Evolutionary conservation across 1,139 yeast species (phyloP), one percentile per base, ranked within the genome.

Genomic region (Debaryomyces sp.): DNA sequence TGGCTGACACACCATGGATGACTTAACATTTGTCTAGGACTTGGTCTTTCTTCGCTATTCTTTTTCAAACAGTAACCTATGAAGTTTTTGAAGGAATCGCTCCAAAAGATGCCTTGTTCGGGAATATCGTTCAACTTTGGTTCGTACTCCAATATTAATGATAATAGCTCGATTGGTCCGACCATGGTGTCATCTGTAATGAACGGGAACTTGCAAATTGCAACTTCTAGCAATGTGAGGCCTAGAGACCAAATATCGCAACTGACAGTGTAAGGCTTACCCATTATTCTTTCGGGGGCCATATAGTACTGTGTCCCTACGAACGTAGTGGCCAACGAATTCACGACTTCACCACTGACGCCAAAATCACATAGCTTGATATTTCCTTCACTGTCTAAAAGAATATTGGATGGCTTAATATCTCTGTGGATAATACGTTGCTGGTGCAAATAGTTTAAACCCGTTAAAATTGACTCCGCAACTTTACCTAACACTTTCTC

Each of bases 191-290:
- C 62, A 13, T 70, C 73, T 24, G 70, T 71, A 32, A 56, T 59
- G 50, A 72, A 74, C 5, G 99, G 99, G 65, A 92, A 92, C 55
- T 81, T 76, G 24, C 96, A 96, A 59, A 83, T 85, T 1, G 98
- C 97, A 26, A 92, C 97, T 65, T 94, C 99, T 63, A 94, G 75
- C 45, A 94, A 69, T 0, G 98, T 91, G 52, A 94, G 74, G 0
- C 99, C 99, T 32, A 94, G 71, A 1, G 97, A 91, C 99, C 99
- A 94, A 15, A 94, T 94, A 64, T 94, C 99, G 58, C 96, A 86
- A 2, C 96, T 89, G 3, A 92, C 97, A 10, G 96, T 87, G 62
- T 94, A 94, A 1, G 97, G 94, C 60, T 90, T 92, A 30, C 97
- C 97, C 73, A 89, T 89, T 42, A 94, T 91, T 59, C 99, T 78